Evolutionary conservation across 306 rosid genomes (phyloP).

Genomic region (Sphenostylis stenocarpa): DNA sequence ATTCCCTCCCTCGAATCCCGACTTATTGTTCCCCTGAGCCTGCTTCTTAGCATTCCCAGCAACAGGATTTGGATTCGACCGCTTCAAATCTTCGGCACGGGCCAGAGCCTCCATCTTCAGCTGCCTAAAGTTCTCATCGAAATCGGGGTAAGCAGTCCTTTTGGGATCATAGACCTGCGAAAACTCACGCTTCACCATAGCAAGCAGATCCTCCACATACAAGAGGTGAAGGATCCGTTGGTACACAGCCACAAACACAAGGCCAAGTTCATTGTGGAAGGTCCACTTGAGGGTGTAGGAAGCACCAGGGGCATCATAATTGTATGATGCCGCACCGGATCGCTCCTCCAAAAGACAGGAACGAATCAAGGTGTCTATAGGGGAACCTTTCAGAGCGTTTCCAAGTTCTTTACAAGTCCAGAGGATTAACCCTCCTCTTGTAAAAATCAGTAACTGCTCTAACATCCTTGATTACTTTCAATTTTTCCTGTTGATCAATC

Average conservation of each 20-base stretch:
- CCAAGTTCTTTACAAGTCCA: constrained; percentile 90
- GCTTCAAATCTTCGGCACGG: constrained; percentile 73
- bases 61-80: constrained; percentile 60
- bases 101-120: constrained; percentile 69
- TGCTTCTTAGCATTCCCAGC: constrained; percentile 65
- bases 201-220: constrained; percentile 79
- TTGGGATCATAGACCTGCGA: constrained; percentile 66
- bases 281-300: constrained; percentile 91
- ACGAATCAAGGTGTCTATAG: constrained; percentile 81
- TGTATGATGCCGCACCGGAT: constrained; percentile 75
- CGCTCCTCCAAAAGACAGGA: constrained; percentile 92
- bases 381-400: constrained; percentile 85
- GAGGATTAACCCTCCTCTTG: constrained; percentile 88
- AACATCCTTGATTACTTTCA: constrained; percentile 51
- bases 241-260: constrained; percentile 83
- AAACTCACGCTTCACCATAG: constrained; percentile 70
- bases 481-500: constrained; percentile 36
- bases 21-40: constrained; percentile 62
- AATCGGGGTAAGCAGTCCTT: constrained; percentile 56
- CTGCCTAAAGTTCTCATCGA: constrained; percentile 81
- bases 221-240: constrained; percentile 75
- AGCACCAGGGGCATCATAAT: constrained; percentile 74
- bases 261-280: constrained; percentile 83
- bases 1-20: constrained; percentile 58
- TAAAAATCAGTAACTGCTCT: constrained; percentile 82